Evolutionary conservation across 2,329 filamentous ascomycete species (phyloP), one percentile per base, ranked within the genome.

Genomic region (Didymosphaeria variabile): DNA sequence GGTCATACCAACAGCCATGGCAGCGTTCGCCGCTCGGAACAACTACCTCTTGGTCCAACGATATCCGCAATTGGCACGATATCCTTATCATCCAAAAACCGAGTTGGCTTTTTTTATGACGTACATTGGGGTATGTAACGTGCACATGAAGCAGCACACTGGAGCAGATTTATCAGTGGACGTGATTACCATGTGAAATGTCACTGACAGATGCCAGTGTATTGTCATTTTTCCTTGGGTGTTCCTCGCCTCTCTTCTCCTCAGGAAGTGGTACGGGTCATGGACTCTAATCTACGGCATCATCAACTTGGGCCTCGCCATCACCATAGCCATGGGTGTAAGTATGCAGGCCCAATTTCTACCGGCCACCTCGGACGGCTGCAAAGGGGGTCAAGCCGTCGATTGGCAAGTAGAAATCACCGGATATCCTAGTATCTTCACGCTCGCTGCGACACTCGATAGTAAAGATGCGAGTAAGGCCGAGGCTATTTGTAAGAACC

Each of bases 381-480:
- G 67, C 47, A 54, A 57, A 23, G 32, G 23, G 10, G 17, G 3
- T 5, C 62, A 61, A 13, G 56, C 61, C 13, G 51, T 55, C 12
- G 32, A 26, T 6, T 68, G 66, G 64, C 64, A 68, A 52, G 55
- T 63, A 13, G 23, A 6, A 5, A 29, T 44, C 8, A 58, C 42
- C 17, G 54, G 54, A 13, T 7, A 65, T n/a, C 23, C 50, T 10
- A 70, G 66, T 47, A 57, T 67, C 29, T 70, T 70, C 55, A 31
- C 31, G 13, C 46, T 50, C 19, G 51, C 50, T 17, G 57, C 62
- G 5, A 17, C 29, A 3, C 34, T 59, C 17, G 42, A 55, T 5
- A 40, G 26, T 10, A 34, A 29, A 2, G 21, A 51, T 40, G 26
- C n/a, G 9, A 44, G 29, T 21, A 56, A 42, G 21, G 21, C 63